A percentile compares a stretch with the other conserved stretches of the same genome.
Conservation (phyloP, 371 early-diverging fungal genomes). For the Mucor mucedo region DNA sequence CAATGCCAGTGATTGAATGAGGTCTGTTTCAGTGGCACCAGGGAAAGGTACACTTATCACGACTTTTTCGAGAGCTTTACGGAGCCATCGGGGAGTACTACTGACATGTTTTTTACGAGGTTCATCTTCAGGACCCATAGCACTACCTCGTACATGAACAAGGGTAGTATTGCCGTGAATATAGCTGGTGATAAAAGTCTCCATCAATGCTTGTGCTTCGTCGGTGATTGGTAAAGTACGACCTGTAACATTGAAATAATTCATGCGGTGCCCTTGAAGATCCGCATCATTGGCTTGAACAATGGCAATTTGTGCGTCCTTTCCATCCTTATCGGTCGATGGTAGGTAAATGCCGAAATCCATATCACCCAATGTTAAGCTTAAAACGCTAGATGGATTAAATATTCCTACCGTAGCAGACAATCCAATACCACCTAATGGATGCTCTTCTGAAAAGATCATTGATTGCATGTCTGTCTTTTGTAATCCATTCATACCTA, state of each 20-base stretch:
- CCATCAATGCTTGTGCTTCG: slow-evolving; percentile 32
- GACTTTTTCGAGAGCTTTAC: slow-evolving; percentile 38
- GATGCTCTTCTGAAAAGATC: slow-evolving; percentile 44
- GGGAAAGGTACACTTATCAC: slow-evolving; percentile 49
- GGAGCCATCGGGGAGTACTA: slow-evolving; percentile 47
- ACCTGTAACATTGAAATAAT: slow-evolving; percentile 46
- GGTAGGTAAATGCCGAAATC: slow-evolving; percentile 54
- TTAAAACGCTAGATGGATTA: slow-evolving; percentile 51
- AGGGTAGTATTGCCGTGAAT: slow-evolving; percentile 42
- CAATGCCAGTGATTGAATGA: slow-evolving; percentile 44
- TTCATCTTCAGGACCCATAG: slow-evolving; percentile 37
- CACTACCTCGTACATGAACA: slow-evolving; percentile 46
- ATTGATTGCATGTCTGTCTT: slow-evolving; percentile 40
- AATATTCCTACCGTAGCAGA: slow-evolving; percentile 43
- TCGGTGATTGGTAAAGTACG: slow-evolving; percentile 39
- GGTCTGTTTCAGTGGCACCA: slow-evolving; percentile 45
- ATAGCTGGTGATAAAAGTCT: slow-evolving; percentile 43
- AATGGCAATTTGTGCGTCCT: slow-evolving; percentile 47
- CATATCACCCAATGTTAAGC: slow-evolving; percentile 47
- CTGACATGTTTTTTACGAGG: slow-evolving; percentile 17
- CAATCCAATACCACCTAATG: slow-evolving; percentile 45
- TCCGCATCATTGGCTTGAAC: slow-evolving; percentile 45
- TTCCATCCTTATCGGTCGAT: slow-evolving; percentile 9
- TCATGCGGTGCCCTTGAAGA: slow-evolving; percentile 42
- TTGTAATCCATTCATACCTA: slow-evolving; percentile 56